Evolutionary conservation across 192 early-diverging fungal species (phyloP), one percentile per base, ranked within the genome.

Genomic region (Gaertneriomyces semiglobifer): DNA sequence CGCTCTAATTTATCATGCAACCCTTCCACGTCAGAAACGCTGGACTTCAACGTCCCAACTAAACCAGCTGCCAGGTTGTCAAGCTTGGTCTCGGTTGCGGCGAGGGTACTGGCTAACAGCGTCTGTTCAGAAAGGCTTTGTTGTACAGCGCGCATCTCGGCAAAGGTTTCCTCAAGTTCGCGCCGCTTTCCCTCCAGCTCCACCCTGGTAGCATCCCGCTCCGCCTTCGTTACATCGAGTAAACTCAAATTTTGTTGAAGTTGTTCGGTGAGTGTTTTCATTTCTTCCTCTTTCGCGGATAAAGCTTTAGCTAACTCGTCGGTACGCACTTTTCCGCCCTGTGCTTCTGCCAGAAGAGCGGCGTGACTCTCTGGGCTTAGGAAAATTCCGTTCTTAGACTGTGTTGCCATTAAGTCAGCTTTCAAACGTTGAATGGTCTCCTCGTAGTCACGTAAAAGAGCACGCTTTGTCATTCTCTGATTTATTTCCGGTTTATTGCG

Each of bases 311-410:
- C 47, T 40, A 79, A 58, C 48, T 72, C 79, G 4, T 77, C 74
- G 8, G 77, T 65, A 7, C 63, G 71, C 42, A 79, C 78, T 69
- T 84, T 85, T 40, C 70, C 58, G 6, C 72, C 56, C 46, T 80
- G 72, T 48, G 45, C 79, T 51, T 88, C 86, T 25, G 78, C 74
- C 4, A 80, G 45, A n/a, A 89, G 53, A 0, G 61, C 52, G 10
- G 84, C 73, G 65, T 86, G 90, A 14, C 81, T 84, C 62, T 94
- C 83, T 4, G 66, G 71, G 0, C 89, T 77, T 54, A 96, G 70
- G 58, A 80, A 95, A 52, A 95, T 85, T 0, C 95, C 95, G 50
- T 88, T 88, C 59, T 88, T 90, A 6, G 94, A 90, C 11, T 93
- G 85, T 0, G 92, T 79, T 0, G 91, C 92, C 54, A 80, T 76